Evolutionary conservation across 495 filamentous ascomycete genomes (phyloP), one percentile per base, ranked within the genome.

Genomic region (Emericellopsis terricola): DNA sequence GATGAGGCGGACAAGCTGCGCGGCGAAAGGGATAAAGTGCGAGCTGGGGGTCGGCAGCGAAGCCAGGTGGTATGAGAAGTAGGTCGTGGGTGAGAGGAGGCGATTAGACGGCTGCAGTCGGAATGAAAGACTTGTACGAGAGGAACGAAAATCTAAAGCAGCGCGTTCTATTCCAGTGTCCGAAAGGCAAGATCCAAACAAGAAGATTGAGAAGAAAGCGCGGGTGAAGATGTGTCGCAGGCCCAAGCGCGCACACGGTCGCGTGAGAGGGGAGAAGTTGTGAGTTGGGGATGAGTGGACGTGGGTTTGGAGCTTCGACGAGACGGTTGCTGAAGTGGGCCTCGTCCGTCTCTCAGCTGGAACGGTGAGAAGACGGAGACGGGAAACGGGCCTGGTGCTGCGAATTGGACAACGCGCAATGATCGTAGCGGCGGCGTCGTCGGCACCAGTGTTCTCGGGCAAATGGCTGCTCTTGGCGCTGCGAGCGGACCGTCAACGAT

Each of bases 111-210:
- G 33, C 33, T 13, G 15, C 27, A 11, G 33, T n/a, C 17, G 14
- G 33, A 35, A 26, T 35, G 27, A 28, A 10, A 17, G 10, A 27
- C 9, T n/a, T n/a, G 7, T 14, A 28, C 13, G 27, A n/a, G 14
- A 26, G 18, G 33, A 24, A 35, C 24, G 16, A 17, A 16, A 21
- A 15, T 19, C 33, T 35, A 35, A 35, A 19, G 19, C 33, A 23
- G 33, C 33, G 21, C 33, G 21, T 23, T 35, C 33, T 35, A 35
- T 26, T 9, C 33, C 33, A 35, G 21, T 16, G 19, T 23, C 33
- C 21, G 15, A 35, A 28, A 3, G 13, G 10, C 10, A 27, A 26
- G 6, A 26, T 26, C 11, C 23, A 11, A 11, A 28, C n/a, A 16
- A 34, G 33, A 34, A 19, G 19, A 14, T 15, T 17, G 16, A 33